Percentiles rank a stretch among this genome's conserved stretches.
phyloP scores from a whole-genome alignment of 2,329 filamentous ascomycete genomes.

The Knoxdaviesia capensis region DNA sequence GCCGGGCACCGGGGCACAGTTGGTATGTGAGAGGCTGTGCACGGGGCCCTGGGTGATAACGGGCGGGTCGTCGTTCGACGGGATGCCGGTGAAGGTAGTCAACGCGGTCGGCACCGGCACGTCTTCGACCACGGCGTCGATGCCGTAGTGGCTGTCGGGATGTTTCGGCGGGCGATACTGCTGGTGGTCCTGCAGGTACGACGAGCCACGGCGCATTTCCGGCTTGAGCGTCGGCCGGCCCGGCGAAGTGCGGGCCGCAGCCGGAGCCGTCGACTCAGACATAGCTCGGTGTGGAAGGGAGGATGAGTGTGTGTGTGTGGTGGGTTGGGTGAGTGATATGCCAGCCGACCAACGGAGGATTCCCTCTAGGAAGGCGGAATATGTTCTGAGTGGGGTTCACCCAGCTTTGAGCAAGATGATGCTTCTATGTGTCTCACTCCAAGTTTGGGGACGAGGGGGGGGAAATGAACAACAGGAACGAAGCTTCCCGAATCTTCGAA shows the following conservation, averaged over 20 bases:
- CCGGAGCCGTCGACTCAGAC: background rate
- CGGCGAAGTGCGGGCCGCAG: conserved; percentile 5
- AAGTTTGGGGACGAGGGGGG: too few relatives aligned
- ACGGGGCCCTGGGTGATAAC: conserved; percentile 40
- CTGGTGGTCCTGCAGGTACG: conserved; percentile 42
- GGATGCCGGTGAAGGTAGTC: conserved; percentile 35
- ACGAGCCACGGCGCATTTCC: conserved; percentile 33
- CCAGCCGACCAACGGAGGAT: too few relatives aligned
- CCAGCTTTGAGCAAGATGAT: too few relatives aligned
- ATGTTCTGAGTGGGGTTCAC: too few relatives aligned
- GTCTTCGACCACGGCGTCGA: conserved; percentile 44
- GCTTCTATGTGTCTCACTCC: too few relatives aligned
- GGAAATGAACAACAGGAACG: too few relatives aligned
- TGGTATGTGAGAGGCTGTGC: conserved; percentile 41
- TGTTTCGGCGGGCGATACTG: conserved; percentile 37
- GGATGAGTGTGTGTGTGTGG: background rate
- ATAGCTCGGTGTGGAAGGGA: background rate
- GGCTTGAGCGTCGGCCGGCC: conserved; percentile 26
- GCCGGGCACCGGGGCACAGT: conserved; percentile 34
- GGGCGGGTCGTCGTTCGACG: conserved; percentile 35
- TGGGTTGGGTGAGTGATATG: background rate
- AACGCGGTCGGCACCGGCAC: conserved; percentile 17
- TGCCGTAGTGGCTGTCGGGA: conserved; percentile 36
- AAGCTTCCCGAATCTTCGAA: too few relatives aligned
- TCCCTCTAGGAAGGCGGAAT: too few relatives aligned